phyloP scores from a whole-genome alignment of 768 basidiomycete genomes.

The Paxillus rubicundulus region DNA sequence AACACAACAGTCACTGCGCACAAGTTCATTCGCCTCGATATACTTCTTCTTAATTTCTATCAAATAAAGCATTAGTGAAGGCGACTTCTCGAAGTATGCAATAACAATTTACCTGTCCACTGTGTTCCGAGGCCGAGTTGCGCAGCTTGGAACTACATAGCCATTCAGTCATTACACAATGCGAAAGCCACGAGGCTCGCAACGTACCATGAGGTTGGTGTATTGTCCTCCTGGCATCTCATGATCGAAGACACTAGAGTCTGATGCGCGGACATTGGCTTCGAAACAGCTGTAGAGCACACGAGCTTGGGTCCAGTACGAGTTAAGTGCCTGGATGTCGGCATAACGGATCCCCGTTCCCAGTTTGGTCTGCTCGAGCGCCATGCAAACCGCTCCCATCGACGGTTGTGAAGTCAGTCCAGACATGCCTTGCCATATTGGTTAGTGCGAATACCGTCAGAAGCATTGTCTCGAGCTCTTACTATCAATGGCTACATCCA shows the following conservation, averaged over 20 bases:
- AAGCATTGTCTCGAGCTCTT: slow-evolving; percentile 30
- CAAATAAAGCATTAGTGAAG: slow-evolving; percentile 2
- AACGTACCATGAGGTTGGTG: slow-evolving; percentile 86
- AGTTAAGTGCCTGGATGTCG: slow-evolving; percentile 95
- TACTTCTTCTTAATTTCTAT: slow-evolving; percentile 97
- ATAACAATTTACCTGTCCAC: slow-evolving; percentile 66
- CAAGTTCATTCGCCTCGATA: slow-evolving; percentile 94
- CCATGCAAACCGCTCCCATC: slow-evolving; percentile 96
- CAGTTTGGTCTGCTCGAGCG: slow-evolving; percentile 89
- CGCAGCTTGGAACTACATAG: slow-evolving; percentile 88
- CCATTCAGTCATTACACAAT: slow-evolving; percentile 19
- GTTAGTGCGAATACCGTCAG: slow-evolving; percentile 9
- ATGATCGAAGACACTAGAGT: slow-evolving; percentile 97
- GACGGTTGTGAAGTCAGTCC: slow-evolving; percentile 98
- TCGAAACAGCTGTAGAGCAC: slow-evolving; percentile 96
- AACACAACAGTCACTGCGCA: slow-evolving; percentile 37
- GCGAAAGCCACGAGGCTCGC: slow-evolving; percentile 8
- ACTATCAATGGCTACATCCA: slow-evolving; percentile 99
- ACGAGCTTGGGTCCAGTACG: slow-evolving; percentile 98
- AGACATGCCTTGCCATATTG: slow-evolving; percentile 75
- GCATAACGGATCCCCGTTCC: slow-evolving; percentile 97
- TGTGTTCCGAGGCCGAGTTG: slow-evolving; percentile 96
- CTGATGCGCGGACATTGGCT: slow-evolving; percentile 94
- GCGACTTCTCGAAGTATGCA: slow-evolving; percentile 7
- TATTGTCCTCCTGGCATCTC: slow-evolving; percentile 99